Evolutionary conservation across 2,329 filamentous ascomycete species (phyloP), one percentile per base, ranked within the genome.

Genomic region (Alternaria angustiovoidea): DNA sequence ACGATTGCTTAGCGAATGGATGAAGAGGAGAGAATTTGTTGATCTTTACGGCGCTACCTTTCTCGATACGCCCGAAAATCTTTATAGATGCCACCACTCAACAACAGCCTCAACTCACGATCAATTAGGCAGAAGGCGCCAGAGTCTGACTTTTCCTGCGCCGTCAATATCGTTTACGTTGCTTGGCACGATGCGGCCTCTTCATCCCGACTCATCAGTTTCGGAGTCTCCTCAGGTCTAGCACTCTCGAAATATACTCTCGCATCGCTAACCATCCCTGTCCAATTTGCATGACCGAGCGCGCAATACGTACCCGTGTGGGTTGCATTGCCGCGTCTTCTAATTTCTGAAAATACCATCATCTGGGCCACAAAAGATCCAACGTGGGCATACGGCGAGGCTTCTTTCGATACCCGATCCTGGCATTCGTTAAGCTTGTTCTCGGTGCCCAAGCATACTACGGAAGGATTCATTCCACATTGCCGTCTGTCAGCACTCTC

Each of bases 121-220:
- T 48, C 48, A 61, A 61, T 75, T 74, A 72, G 72, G 74, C 73
- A 75, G 70, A 74, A 74, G 66, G 68, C 62, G 67, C 57, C 68
- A 57, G 66, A 68, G 69, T 64, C 67, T 72, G 71, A 65, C 68
- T 75, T 71, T 74, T 64, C 62, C 67, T 66, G 71, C 72, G 66
- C 69, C 61, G 57, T 59, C 72, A 75, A 77, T 75, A 75, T 75
- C 70, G 68, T 72, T 68, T 72, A 70, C 70, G 68, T 63, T 71
- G 63, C 74, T 75, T 77, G 73, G 74, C 73, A 67, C 54, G 62
- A 65, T 74, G 69, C 72, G 70, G 72, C 67, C 68, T 66, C 61
- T 72, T 72, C 61, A 70, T 67, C 70, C 73, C 73, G 69, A 74
- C 62, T 73, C 65, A 72, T 72, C 70, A 67, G 68, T 63, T 64